A percentile compares a stretch with the other conserved stretches of the same genome.
Evolutionary conservation across 345 rosid species (phyloP).

Genomic region (Clausena lansium): DNA sequence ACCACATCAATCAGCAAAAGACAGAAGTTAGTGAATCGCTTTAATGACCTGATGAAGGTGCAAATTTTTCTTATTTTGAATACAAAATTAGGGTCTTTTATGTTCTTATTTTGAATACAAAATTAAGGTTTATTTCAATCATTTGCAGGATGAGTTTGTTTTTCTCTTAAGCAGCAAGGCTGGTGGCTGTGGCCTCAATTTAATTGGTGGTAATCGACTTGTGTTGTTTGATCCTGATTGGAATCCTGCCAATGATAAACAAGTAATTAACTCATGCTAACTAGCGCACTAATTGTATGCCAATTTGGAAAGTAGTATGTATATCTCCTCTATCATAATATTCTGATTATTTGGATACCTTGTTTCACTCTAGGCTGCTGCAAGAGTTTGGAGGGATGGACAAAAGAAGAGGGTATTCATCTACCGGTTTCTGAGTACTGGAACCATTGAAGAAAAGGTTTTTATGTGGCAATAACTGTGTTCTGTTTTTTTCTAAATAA

Average conservation of each 20-base stretch:
- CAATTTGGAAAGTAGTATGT: not conserved
- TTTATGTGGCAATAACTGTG: not conserved
- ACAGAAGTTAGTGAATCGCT: conserved; percentile 84
- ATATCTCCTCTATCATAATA: conserved; percentile 18
- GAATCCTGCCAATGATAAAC: conserved; percentile 99
- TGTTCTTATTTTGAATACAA: conserved; percentile 7
- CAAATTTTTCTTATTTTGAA: conserved; percentile 1
- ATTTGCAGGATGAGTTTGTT: conserved; percentile 86
- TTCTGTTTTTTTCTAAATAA: not conserved
- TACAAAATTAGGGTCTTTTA: not conserved
- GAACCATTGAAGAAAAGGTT: conserved; percentile 99
- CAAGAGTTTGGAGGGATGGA: conserved; percentile 99
- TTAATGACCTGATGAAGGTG: conserved; percentile 89
- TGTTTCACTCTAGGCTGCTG: conserved; percentile 73
- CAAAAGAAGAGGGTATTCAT: conserved; percentile 97
- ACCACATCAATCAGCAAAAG: conserved; percentile 92
- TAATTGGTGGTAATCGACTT: conserved; percentile 91
- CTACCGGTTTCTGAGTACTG: conserved; percentile 91
- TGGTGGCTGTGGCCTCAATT: conserved; percentile 98
- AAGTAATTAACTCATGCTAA: conserved; percentile 42
- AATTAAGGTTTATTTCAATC: conserved; percentile 10
- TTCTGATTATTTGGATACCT: conserved; percentile 20
- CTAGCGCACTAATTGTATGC: not conserved
- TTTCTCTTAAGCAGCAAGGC: conserved; percentile 98
- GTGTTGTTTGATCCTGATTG: conserved; percentile 98